Evolutionary conservation across 2,329 filamentous ascomycete genomes (phyloP), one percentile per base, ranked within the genome.

Genomic region (Clonostachys byssicola): DNA sequence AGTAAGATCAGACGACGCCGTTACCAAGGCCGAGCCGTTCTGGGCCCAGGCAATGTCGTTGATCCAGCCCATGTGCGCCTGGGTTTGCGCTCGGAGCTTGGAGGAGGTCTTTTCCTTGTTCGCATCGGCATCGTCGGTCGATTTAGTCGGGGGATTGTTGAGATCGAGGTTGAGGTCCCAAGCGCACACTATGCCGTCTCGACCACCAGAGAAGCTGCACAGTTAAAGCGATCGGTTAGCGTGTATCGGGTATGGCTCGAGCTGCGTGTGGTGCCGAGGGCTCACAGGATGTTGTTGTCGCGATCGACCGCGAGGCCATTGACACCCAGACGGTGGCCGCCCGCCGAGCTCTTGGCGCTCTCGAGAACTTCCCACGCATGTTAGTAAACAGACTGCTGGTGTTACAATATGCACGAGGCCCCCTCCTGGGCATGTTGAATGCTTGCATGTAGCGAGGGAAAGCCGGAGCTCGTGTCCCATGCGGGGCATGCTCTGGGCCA

Each of bases 1-100:
- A 9, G 90, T 91, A 51, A 94, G 83, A 64, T 96, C 92, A n/a
- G 92, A 95, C 5, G 91, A 96, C 17, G 88, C 91, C 10, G 92
- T 95, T 34, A 96, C 86, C 43, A 96, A 76, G 18, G 88, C 88
- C 16, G 83, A 76, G 59, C 92, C 89, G 59, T 85, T 81, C 61
- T 91, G 82, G 8, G 87, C 87, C 47, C 96, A 79, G 18, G 85
- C 81, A 52, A 96, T 89, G 65, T 96, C 92, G 69, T 96, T 96
- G 70, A 96, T 86, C 92, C 92, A 96, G 67, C 95, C 90, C 44
- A 90, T 96, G 66, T 96, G 92, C 9, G 92, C 91, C 55, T 82
- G 78, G 14, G 75, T 78, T 57, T 83, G 80, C 40, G 77, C 67
- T 50, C 81, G 80, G 61, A 86, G 84, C 20, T 70, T 78, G 44